Evolutionary conservation across 176 grass and related monocot species (phyloP), one percentile per base, ranked within the genome.

Genomic region (Carex kokanica): DNA sequence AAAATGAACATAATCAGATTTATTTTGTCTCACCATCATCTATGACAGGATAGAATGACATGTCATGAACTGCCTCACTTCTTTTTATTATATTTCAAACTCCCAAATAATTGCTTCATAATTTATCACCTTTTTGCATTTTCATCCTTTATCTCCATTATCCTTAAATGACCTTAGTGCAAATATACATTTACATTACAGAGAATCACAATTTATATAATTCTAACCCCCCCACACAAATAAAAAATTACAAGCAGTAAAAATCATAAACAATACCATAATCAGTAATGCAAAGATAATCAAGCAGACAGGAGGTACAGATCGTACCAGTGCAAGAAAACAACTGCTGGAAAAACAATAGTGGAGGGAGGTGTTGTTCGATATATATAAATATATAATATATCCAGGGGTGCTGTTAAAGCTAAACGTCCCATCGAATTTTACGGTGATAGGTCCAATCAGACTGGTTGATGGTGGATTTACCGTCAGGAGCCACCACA

Each of bases 401-500:
- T 27, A 27, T 27, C 27, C 27, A 27, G 27, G 1, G 27, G 27
- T 27, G 27, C 27, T 27, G 41, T 14, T 69, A 12, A 17, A 58
- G 40, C 21, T 81, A 95, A 1, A 27, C 27, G 68, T 92, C 84
- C 93, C 93, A 95, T 24, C 73, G 83, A 74, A 84, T 84, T 61
- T 80, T 84, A 43, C 88, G 82, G 83, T 92, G 83, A 78, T 72
- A 79, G 72, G 72, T 90, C 78, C 88, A 88, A 31, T 90, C 72
- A 3, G 90, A 92, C 21, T 85, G 83, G 82, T 95, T 95, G 18
- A 85, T 36, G 41, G 93, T 95, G n/a, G 78, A 77, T 60, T 20
- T 29, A 45, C 90, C 93, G 66, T 87, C 89, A 52, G 93, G 86
- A 80, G 90, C 32, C 52, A 95, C 88, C 6, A 92, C 77, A 38